A percentile compares a stretch with the other conserved stretches of the same genome.
phyloP scores from a whole-genome alignment of 306 rosid species.

The Medicago truncatula region DNA sequence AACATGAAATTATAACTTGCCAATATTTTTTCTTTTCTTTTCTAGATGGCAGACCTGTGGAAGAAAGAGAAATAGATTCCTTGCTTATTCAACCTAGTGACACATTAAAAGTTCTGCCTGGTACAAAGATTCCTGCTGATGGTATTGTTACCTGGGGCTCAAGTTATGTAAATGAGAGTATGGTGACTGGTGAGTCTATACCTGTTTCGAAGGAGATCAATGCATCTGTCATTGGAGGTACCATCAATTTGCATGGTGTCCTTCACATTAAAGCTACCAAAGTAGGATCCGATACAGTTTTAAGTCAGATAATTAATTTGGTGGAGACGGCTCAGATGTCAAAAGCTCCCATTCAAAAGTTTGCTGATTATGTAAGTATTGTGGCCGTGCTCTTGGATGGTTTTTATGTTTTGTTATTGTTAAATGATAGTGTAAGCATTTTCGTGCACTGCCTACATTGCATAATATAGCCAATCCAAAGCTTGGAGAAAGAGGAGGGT shows the following conservation, averaged over 20 bases:
- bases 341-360: constrained; percentile 98
- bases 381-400: constrained; percentile 31
- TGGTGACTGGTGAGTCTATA: constrained; percentile 96
- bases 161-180: constrained; percentile 91
- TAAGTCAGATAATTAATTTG: constrained; percentile 94
- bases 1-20: constrained; percentile 25
- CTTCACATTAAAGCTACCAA: constrained; percentile 82
- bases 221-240: constrained; percentile 86
- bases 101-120: constrained; percentile 89
- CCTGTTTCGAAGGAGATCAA: constrained; percentile 78
- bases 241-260: constrained; percentile 87
- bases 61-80: constrained; percentile 94
- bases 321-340: constrained; percentile 99
- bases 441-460: constrained; percentile 1
- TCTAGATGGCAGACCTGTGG: constrained; percentile 66
- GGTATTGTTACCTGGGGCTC: constrained; percentile 88
- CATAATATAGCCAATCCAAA: background rate
- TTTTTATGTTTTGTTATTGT: constrained; percentile 18
- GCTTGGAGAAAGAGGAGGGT: background rate
- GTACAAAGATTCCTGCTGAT: constrained; percentile 93
- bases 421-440: constrained; percentile 8
- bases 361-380: constrained; percentile 95
- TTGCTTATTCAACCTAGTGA: constrained; percentile 89
- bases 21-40: constrained; percentile 36
- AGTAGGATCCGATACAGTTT: constrained; percentile 92